These are phyloP conservation scores for Crithidia mellificae DNA, from an alignment of 208 protist species.

Conservation along the genomic window DNA sequence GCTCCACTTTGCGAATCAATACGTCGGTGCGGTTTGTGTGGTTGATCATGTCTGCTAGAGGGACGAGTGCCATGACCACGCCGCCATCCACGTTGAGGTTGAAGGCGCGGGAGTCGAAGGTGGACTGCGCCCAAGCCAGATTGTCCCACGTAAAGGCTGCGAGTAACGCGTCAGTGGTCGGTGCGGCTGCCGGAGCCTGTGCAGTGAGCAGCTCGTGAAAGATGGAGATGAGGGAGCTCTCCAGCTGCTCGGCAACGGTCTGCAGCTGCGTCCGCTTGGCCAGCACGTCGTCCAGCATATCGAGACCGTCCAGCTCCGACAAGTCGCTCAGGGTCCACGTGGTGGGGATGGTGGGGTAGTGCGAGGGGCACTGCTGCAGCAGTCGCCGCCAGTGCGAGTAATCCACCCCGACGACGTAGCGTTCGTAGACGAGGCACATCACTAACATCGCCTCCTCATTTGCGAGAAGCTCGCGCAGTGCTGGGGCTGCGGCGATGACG, in stretches of 20 bases:
- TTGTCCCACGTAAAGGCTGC: constrained; percentile 51
- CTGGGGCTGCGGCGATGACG: constrained; percentile 37
- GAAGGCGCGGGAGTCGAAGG: constrained; percentile 91
- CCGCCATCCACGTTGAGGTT: constrained; percentile 82
- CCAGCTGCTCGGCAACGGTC: constrained; percentile 48
- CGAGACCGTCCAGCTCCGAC: constrained; percentile 70
- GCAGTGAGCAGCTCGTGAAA: constrained; percentile 35
- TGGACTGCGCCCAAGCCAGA: constrained; percentile 81
- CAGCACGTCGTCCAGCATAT: constrained; percentile 83
- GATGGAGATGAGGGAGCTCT: constrained; percentile 35
- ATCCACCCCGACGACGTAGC: constrained; percentile 43
- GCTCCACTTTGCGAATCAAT: constrained; percentile 73
- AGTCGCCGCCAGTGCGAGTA: constrained; percentile 72
- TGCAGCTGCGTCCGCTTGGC: constrained; percentile 52
- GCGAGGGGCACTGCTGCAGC: constrained; percentile 52
- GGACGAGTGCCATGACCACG: constrained; percentile 73
- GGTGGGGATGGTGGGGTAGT: constrained; percentile 74
- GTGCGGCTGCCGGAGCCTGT: not conserved
- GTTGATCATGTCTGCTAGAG: constrained; percentile 91
- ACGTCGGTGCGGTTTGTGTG: constrained; percentile 81
- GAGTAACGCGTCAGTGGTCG: constrained; percentile 24
- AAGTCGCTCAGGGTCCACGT: constrained; percentile 74
- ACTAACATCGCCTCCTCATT: constrained; percentile 83
- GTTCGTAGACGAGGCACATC: constrained; percentile 79
- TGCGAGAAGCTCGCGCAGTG: constrained; percentile 42